Evolutionary conservation across 2,329 filamentous ascomycete species (phyloP).

Genomic region (Curvularia eragrostidis): DNA sequence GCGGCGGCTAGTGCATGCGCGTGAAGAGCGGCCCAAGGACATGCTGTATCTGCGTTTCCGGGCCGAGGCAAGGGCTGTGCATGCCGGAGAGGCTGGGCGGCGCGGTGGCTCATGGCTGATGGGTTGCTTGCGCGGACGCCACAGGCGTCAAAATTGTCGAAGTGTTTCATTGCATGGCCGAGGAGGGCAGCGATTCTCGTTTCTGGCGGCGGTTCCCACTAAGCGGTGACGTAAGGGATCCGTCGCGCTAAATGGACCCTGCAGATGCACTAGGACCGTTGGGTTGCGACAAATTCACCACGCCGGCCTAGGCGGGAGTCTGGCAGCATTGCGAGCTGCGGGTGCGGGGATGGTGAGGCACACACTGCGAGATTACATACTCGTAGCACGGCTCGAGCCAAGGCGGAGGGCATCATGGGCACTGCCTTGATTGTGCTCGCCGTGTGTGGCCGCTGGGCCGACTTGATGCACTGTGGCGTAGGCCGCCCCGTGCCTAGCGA

Average conservation of each 20-base stretch:
- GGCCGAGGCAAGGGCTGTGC: conserved; percentile 9
- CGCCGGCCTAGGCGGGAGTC: background rate
- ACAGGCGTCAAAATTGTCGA: conserved; percentile 30
- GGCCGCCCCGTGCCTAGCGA: conserved; percentile 19
- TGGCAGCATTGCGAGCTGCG: background rate
- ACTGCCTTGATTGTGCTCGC: conserved; percentile 5
- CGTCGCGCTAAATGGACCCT: conserved; percentile 22
- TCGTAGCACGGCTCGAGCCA: background rate
- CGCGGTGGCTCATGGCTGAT: conserved; percentile 4
- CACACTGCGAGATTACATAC: conserved; percentile 11
- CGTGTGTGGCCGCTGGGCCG: conserved; percentile 9
- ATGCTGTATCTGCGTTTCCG: background rate
- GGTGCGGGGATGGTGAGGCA: conserved; percentile 6
- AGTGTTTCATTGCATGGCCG: conserved; percentile 26
- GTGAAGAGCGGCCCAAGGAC: background rate
- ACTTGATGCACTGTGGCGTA: conserved; percentile 24
- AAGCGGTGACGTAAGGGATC: conserved; percentile 30
- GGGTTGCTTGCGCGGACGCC: conserved; percentile 10
- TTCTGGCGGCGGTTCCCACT: conserved; percentile 10
- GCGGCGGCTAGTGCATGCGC: background rate
- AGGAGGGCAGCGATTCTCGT: conserved; percentile 21
- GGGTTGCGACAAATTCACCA: conserved; percentile 11
- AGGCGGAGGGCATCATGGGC: background rate
- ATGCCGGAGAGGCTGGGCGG: conserved; percentile 26
- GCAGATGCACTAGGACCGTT: conserved; percentile 20